These are phyloP conservation scores for Flaveria sonorensis DNA, from an alignment of 129 eudicot genomes.

Conservation along the genomic window DNA sequence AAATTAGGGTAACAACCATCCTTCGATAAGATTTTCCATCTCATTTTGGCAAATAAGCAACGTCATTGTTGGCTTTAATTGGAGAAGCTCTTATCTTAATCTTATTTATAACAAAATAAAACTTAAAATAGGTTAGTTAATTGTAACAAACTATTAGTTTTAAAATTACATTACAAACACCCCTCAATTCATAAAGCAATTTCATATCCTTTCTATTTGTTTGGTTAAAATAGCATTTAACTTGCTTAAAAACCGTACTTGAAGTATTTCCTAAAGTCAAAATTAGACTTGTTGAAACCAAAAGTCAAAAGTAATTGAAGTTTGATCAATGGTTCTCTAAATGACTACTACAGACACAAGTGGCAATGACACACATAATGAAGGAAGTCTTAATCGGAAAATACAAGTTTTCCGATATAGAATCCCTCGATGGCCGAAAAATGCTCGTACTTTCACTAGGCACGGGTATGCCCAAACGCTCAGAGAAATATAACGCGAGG, in stretches of 20 bases:
- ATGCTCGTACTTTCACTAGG: slow-evolving; percentile 77
- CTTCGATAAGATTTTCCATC: too few relatives aligned
- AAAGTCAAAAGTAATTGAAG: neutral
- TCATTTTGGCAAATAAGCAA: too few relatives aligned
- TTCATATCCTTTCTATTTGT: neutral
- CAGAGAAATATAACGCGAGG: slow-evolving; percentile 47
- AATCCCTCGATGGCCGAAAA: slow-evolving; percentile 49
- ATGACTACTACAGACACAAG: slow-evolving; percentile 51
- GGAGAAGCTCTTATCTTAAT: too few relatives aligned
- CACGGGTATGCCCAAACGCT: slow-evolving; percentile 54
- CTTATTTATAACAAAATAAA: too few relatives aligned
- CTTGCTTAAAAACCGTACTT: neutral
- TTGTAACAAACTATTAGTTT: too few relatives aligned
- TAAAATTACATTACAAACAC: neutral
- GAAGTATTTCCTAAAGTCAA: neutral
- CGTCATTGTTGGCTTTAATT: too few relatives aligned
- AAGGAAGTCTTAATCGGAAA: slow-evolving; percentile 55
- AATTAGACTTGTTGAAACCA: neutral
- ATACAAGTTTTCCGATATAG: slow-evolving; percentile 34
- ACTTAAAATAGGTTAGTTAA: too few relatives aligned
- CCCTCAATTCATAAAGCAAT: too few relatives aligned
- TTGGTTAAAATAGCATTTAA: neutral
- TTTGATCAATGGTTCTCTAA: neutral
- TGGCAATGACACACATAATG: slow-evolving; percentile 65
- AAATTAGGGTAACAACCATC: too few relatives aligned